Base-by-base conservation (phyloP, 768 basidiomycete species). In the Kwoniella bestiolae region DNA sequence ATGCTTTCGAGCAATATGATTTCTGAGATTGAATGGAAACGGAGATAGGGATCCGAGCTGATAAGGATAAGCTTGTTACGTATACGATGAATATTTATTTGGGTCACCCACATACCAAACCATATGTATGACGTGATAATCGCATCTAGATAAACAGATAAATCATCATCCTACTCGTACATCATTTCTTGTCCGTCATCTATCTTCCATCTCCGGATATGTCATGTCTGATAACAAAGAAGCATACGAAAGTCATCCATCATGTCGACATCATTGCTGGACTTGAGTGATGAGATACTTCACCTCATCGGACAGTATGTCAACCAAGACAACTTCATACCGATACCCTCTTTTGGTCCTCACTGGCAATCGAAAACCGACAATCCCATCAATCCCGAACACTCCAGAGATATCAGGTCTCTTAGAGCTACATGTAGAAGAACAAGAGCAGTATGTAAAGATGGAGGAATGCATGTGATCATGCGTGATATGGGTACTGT, bases 301-400 rank as follows among this genome's bases (percentile, higher is more conserved):
- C 50, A 25, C 16, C 61, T n/a, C 26, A 63, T 63, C 50, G 34
- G 26, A 9, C 23, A 29, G 2, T 45, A 28, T 47, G 21, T 55
- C 14, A 34, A 45, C 2, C 18, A 41, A 6, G 61, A 63, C 14
- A 11, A 55, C 28, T 16, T 2, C 11, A 12, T 63, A n/a, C n/a
- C 32, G 1, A 44, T 63, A 12, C 61, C 61, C 1, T 63, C 61
- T 25, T 63, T 63, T 28, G 50, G 51, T 3, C 49, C 61, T 5
- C 52, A 63, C 28, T 63, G 61, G 61, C 35, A 26, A 31, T 63
- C 32, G 14, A 16, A 8, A 26, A 52, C n/a, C 28, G 25, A 52
- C 38, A 41, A 4, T 8, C 38, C 12, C 12, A 52, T 52, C 23
- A 11, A 7, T 18, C 3, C 25, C 18, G 28, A 31, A 4, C 14